Percentiles rank a stretch among this genome's conserved stretches.
Conservation (phyloP, 139 green algal genomes). For the Closterium sp. region DNA sequence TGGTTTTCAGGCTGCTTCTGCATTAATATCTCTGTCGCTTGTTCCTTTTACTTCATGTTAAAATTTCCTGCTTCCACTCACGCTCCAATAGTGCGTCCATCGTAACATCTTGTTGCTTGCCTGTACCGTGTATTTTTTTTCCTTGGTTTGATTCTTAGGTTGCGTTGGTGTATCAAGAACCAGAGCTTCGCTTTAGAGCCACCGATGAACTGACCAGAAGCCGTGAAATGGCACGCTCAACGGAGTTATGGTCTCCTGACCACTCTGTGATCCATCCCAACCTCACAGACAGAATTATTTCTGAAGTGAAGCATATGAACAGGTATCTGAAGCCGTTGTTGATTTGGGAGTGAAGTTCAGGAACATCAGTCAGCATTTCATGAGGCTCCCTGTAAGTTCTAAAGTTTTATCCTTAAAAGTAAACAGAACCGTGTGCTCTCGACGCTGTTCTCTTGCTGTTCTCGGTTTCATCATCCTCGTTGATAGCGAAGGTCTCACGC, state of each 20-base stretch:
- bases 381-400: neutral
- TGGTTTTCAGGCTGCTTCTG: too few relatives aligned
- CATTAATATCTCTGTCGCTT: too few relatives aligned
- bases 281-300: neutral
- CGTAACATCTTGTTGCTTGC: too few relatives aligned
- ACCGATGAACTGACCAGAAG: neutral
- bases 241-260: neutral
- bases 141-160: neutral
- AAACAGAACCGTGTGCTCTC: too few relatives aligned
- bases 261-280: neutral
- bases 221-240: neutral
- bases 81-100: neutral
- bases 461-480: too few relatives aligned
- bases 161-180: neutral
- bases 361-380: too few relatives aligned
- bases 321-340: neutral
- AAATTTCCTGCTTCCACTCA: neutral
- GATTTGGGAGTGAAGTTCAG: neutral
- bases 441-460: too few relatives aligned
- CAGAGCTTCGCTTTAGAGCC: neutral
- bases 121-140: neutral
- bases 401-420: neutral
- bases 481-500: too few relatives aligned
- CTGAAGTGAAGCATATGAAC: neutral
- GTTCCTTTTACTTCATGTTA: too few relatives aligned